Evolutionary conservation across 2,329 filamentous ascomycete genomes (phyloP), one percentile per base, ranked within the genome.

Genomic region (Lachnellula suecica): DNA sequence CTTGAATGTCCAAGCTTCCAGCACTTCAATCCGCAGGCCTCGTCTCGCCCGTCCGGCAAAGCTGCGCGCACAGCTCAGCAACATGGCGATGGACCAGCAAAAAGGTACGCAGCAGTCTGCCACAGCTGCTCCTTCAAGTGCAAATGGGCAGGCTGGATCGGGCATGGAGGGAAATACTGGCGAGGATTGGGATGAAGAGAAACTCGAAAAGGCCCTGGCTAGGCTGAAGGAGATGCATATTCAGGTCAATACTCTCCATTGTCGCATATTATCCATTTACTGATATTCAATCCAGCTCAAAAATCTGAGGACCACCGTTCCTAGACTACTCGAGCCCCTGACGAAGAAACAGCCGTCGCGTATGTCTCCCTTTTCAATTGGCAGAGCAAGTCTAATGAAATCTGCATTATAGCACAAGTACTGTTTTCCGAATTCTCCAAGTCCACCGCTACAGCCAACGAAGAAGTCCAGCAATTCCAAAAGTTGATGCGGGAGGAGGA

Each of bases 271-370:
- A 58, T 7, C 47, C 4, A 17, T 19, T n/a, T 29, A n/a, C 40
- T 24, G 4, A 42, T 11, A 19, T 10, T 4, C 17, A 27, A 42
- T n/a, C 5, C 53, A 80, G 78, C 70, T 77, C 47, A 70, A 75
- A 51, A 71, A 70, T 34, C 65, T 81, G 34, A 72, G 79, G 56
- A 75, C 72, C 13, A 74, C 75, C 11, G 71, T 82, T 38, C 77
- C 78, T 13, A 70, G 73, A 48, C 75, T 81, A 69, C 66, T 79
- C 37, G 75, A 78, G 40, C 77, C 81, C 17, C 63, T 85, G 57
- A 72, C 75, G 5, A 68, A 71, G 49, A 75, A 77, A 54, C 73
- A 78, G 42, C 68, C 75, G 27, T 73, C 77, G 34, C 76, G 82
- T 85, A 77, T 57, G 76, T 31, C 22, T 34, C 47, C 23, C 9